Evolutionary conservation across 495 filamentous ascomycete species (phyloP), one percentile per base, ranked within the genome.

Genomic region (Podospora anserina): DNA sequence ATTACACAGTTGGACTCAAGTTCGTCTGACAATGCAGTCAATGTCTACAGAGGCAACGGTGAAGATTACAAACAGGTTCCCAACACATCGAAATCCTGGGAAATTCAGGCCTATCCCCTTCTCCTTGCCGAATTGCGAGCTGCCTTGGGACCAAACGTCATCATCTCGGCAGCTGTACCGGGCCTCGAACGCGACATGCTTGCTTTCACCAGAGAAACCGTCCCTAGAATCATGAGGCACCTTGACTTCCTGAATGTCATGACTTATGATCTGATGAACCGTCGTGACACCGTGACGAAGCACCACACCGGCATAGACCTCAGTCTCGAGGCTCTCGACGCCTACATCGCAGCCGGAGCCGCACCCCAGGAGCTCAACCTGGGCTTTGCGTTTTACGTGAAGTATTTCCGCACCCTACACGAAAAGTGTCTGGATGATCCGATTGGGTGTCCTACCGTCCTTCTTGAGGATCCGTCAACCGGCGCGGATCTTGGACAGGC

Each of bases 251-350:
- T 92, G 73, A 93, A 92, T 73, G 84, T 93, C 63, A 93, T 93
- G 91, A 87, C 85, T 23, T 93, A 93, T 78, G 91, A 93, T 70
- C 74, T 93, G 63, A 90, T 90, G 85, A 92, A 92, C 78, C 86
- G 91, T 23, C 87, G 91, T 19, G 87, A 92, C 72, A 86, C 81
- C 68, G 77, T 86, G 11, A 92, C 90, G 4, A 85, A 83, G 66
- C 89, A 92, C 72, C 88, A 91, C 72, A 90, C 85, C 23, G 85
- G 87, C 54, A 77, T 92, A 32, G 69, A 78, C 63, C 79, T 79
- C 16, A 88, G 86, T 34, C 75, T 87, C 15, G 82, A 84, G 15
- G 78, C 85, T 16, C 71, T 92, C 19, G 78, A 88, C 61, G 81
- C 85, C 61, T 93, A 92, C 72, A 68, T 89, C 4, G 79, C 81